Percentiles rank a stretch among this genome's conserved stretches.
Conservation (phyloP, 1,139 yeast genomes). For the Candida freyschussii region DNA sequence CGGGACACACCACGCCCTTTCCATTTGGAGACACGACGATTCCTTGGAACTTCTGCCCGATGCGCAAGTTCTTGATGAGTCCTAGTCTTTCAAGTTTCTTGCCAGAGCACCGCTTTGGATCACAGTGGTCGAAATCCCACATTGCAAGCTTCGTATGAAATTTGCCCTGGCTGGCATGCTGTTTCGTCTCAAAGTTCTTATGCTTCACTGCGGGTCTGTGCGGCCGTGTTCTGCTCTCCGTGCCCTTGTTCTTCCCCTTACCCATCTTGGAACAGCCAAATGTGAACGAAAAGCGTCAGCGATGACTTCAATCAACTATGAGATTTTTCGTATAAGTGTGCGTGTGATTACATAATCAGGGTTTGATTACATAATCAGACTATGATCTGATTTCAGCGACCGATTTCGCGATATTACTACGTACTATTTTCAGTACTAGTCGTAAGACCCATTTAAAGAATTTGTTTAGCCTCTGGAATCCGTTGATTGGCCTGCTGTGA, state of each 20-base stretch:
- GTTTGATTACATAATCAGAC: too few relatives aligned
- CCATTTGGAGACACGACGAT: slow-evolving; percentile 94
- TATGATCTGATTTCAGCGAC: too few relatives aligned
- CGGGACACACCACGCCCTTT: slow-evolving; percentile 83
- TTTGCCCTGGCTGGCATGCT: slow-evolving; percentile 36
- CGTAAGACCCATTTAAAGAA: too few relatives aligned
- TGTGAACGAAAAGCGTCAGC: background rate
- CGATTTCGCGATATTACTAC: too few relatives aligned
- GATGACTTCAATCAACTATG: too few relatives aligned
- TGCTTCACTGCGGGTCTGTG: slow-evolving; percentile 43
- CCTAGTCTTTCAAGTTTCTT: slow-evolving; percentile 90
- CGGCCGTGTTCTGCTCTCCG: slow-evolving; percentile 36
- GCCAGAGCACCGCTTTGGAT: slow-evolving; percentile 96
- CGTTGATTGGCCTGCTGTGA: too few relatives aligned
- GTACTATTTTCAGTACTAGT: too few relatives aligned
- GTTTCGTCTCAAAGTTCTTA: slow-evolving; percentile 36
- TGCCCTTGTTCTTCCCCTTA: slow-evolving; percentile 60
- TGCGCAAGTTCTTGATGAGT: slow-evolving; percentile 65
- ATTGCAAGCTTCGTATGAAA: slow-evolving; percentile 74
- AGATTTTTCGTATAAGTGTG: too few relatives aligned
- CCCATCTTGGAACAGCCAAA: slow-evolving; percentile 38
- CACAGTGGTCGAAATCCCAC: slow-evolving; percentile 99
- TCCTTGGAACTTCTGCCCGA: slow-evolving; percentile 92
- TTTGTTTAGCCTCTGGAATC: too few relatives aligned
- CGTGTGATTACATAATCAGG: too few relatives aligned